phyloP scores from a whole-genome alignment of 1,139 yeast genomes.

The Geotrichum citri-aurantii region DNA sequence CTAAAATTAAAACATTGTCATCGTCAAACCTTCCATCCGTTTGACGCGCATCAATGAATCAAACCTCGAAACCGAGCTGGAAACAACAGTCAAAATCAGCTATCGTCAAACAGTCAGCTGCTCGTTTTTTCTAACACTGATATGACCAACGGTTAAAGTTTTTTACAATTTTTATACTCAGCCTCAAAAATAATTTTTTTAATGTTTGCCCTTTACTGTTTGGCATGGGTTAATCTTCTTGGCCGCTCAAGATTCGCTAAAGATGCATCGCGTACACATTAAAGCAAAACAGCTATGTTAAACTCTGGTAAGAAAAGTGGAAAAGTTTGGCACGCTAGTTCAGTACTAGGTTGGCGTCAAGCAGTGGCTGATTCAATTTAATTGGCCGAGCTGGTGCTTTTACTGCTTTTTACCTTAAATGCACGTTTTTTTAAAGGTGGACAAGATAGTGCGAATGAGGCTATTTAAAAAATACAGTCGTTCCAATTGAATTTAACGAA shows the following conservation, averaged over 20 bases:
- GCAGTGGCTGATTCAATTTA: neutral
- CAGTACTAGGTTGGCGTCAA: neutral
- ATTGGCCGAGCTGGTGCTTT: neutral
- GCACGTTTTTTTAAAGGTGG: neutral
- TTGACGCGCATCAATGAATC: too few relatives aligned
- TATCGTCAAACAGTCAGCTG: too few relatives aligned
- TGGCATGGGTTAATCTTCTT: too few relatives aligned
- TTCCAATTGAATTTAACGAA: neutral
- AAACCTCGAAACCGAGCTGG: too few relatives aligned
- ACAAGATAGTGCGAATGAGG: slow-evolving; percentile 1
- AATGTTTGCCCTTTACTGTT: too few relatives aligned
- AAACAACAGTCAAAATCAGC: too few relatives aligned
- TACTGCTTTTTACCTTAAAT: neutral
- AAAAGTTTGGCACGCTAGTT: neutral
- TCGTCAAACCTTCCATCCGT: too few relatives aligned
- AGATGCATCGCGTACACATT: neutral
- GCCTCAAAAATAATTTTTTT: too few relatives aligned
- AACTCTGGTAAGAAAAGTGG: neutral
- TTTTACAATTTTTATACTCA: too few relatives aligned
- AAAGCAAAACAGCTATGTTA: neutral
- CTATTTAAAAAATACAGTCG: neutral
- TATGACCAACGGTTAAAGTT: too few relatives aligned
- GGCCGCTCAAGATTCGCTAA: neutral
- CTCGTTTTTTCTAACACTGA: too few relatives aligned
- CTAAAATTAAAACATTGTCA: neutral